These are phyloP conservation scores for Dendrobium chrysotoxum DNA, from an alignment of 106 monocot genomes.

Conservation along the genomic window DNA sequence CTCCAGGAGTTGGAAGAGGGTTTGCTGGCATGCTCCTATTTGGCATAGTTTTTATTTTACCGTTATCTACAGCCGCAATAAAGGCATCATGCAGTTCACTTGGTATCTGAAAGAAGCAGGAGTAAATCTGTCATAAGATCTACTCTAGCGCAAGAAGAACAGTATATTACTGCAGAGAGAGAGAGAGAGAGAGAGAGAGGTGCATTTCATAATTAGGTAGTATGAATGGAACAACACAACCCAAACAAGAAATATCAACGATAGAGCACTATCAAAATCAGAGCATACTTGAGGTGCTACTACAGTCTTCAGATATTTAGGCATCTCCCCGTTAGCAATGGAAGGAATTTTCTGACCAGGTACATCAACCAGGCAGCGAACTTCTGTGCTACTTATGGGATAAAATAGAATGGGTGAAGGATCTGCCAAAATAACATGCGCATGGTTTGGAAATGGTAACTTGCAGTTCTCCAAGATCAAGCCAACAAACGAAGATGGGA, in stretches of 20 bases:
- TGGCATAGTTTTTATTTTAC: constrained; percentile 76
- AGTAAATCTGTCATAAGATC: not conserved
- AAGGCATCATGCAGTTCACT: constrained; percentile 47
- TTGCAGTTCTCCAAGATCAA: constrained; percentile 77
- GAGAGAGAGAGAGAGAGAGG: no score
- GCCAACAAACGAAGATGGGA: constrained; percentile 68
- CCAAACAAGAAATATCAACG: no score
- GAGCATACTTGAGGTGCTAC: constrained; percentile 72
- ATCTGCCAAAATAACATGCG: constrained; percentile 74
- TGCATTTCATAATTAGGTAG: no score
- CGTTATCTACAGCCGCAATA: constrained; percentile 54
- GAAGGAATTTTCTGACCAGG: constrained; percentile 86
- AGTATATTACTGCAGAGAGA: no score
- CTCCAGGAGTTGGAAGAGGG: constrained; percentile 83
- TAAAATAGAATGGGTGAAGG: constrained; percentile 91
- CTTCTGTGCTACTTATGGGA: constrained; percentile 82
- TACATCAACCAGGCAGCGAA: constrained; percentile 88
- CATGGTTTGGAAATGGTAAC: constrained; percentile 80
- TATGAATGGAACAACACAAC: no score
- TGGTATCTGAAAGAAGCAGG: constrained; percentile 42
- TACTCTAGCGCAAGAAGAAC: no score
- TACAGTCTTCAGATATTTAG: constrained; percentile 61
- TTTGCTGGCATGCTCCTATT: constrained; percentile 92
- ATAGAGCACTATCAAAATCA: not conserved
- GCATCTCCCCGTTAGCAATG: constrained; percentile 77